Evolutionary conservation across 805 yeast genomes (phyloP), one percentile per base, ranked within the genome.

Genomic region (Pichia californica): DNA sequence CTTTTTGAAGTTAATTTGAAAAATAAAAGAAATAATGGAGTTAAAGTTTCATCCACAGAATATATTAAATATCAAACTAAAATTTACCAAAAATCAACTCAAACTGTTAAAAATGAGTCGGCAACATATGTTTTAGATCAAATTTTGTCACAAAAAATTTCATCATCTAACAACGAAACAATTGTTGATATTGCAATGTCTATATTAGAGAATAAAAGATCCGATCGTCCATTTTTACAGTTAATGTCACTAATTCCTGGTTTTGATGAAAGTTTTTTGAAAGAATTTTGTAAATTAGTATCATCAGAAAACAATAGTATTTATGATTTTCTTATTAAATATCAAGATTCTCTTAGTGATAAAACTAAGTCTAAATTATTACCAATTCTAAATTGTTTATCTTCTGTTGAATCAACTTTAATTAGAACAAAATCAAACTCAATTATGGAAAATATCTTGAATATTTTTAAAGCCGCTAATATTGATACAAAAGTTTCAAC

Each of bases 371-470:
- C 15, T 1, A 38, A 29, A 25, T 9, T 43, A 9, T 11, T 39
- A 14, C 46, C 46, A 4, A 30, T 43, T 25, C 5, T 43, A 13
- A 29, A 43, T 6, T 39, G 38, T 27, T 25, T 43, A 5, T 14
- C 29, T 14, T 15, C 20, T n/a, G 28, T 42, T 15, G 29, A 37
- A 9, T 14, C 21, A 4, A 42, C 27, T 9, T 16, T 42, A 10
- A 38, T 37, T n/a, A 42, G 27, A 27, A 30, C 15, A 3, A 34
- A 34, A n/a, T 38, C 43, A 7, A 43, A 43, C 29, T 43, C 46
- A 8, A 19, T 43, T 9, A 38, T 38, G 42, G 35, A 38, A 20
- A 43, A 43, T 34, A 19, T 38, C 13, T 21, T 43, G n/a, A 33
- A 43, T 31, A 21, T 43, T 30, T 31, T 18, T 25, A 32, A 39